Evolutionary conservation across 2,329 filamentous ascomycete species (phyloP).

Genomic region (Truncatella angustata): DNA sequence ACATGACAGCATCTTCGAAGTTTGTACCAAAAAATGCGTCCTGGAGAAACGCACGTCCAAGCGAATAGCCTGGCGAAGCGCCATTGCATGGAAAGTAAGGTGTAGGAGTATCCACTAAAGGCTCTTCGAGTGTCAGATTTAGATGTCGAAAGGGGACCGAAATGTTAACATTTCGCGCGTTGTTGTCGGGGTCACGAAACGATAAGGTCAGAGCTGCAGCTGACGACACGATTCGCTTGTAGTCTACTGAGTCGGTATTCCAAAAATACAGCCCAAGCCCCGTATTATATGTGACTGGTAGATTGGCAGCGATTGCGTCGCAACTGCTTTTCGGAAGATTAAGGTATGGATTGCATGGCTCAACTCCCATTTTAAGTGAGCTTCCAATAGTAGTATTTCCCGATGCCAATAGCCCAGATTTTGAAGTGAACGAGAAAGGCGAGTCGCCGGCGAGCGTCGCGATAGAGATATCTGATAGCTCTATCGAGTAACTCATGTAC

Average conservation of each 20-base stretch:
- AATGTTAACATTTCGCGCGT: conserved; percentile 30
- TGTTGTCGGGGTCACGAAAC: conserved; percentile 25
- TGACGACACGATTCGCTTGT: conserved; percentile 31
- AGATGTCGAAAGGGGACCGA: conserved; percentile 36
- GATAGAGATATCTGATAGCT: conserved; percentile 35
- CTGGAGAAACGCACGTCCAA: conserved; percentile 42
- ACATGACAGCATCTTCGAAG: conserved; percentile 24
- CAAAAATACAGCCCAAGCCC: conserved; percentile 35
- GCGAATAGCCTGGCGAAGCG: conserved; percentile 19
- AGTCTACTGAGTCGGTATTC: conserved; percentile 28
- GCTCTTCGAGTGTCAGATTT: conserved; percentile 33
- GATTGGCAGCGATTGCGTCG: conserved; percentile 30
- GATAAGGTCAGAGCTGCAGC: conserved; percentile 35
- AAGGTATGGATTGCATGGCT: conserved; percentile 33
- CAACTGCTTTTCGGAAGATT: conserved; percentile 36
- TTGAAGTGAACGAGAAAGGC: conserved; percentile 28
- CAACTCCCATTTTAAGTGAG: conserved; percentile 22
- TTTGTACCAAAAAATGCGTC: conserved; percentile 38
- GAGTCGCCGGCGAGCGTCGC: conserved; percentile 34
- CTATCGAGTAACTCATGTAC: conserved; percentile 11
- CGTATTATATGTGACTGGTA: conserved; percentile 31
- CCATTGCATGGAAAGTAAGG: conserved; percentile 38
- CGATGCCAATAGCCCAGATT: conserved; percentile 19
- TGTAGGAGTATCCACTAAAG: conserved; percentile 26
- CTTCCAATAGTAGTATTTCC: conserved; percentile 18